phyloP scores from a whole-genome alignment of 768 basidiomycete genomes.

The Omphalotus guepiniiformis region DNA sequence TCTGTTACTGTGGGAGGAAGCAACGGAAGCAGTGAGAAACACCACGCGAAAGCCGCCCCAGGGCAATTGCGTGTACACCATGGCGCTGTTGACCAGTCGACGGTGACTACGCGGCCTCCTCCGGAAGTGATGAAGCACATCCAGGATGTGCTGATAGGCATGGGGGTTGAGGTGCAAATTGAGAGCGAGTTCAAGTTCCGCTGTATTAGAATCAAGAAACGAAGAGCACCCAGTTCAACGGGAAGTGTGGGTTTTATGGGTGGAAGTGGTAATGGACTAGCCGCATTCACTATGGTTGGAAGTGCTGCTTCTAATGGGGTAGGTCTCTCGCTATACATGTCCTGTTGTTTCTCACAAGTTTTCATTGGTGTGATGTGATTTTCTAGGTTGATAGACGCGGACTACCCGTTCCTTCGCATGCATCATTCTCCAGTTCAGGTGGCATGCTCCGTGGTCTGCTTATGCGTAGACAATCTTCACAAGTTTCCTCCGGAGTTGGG shows the following conservation, averaged over 20 bases:
- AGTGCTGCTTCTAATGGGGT: conserved; percentile 87
- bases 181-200: conserved; percentile 92
- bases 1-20: conserved; percentile 41
- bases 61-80: conserved; percentile 78
- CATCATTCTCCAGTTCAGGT: conserved; percentile 60
- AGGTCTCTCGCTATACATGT: conserved; percentile 37
- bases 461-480: conserved; percentile 88
- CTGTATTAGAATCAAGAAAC: conserved; percentile 78
- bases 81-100: conserved; percentile 88
- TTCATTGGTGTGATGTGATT: too few relatives aligned
- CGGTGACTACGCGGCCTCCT: conserved; percentile 79
- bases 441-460: conserved; percentile 86
- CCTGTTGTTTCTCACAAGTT: too few relatives aligned
- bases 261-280: conserved; percentile 42
- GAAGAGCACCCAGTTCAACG: conserved; percentile 29
- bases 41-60: conserved; percentile 29
- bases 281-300: conserved; percentile 74
- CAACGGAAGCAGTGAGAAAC: conserved; percentile 20
- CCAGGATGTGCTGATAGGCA: conserved; percentile 69
- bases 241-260: conserved; percentile 39
- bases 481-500: conserved; percentile 48
- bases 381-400: conserved; percentile 87
- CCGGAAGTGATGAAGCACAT: conserved; percentile 88
- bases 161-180: conserved; percentile 86
- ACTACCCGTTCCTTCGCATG: conserved; percentile 75